Percentiles rank a stretch among this genome's conserved stretches.
These are phyloP conservation scores for Cylindrodendrum hubeiense DNA, from an alignment of 2,329 filamentous ascomycete species.

Conservation along the genomic window DNA sequence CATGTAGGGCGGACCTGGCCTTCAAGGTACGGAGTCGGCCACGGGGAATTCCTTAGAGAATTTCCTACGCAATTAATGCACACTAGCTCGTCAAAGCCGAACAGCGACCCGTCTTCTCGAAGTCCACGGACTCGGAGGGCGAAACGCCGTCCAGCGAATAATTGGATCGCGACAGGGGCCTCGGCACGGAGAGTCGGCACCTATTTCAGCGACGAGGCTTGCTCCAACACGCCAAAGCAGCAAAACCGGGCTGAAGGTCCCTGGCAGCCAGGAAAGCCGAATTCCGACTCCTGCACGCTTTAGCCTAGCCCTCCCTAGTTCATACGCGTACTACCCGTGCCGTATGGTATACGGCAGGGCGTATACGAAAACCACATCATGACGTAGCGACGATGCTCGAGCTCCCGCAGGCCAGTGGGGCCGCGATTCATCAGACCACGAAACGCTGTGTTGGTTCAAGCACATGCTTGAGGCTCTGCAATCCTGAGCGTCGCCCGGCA, in stretches of 20 bases:
- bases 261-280: slow-evolving; percentile 12
- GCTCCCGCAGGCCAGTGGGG: background rate
- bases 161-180: slow-evolving; percentile 21
- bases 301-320: background rate
- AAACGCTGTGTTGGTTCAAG: background rate
- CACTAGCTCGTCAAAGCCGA: background rate
- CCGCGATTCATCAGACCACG: background rate
- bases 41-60: background rate
- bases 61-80: background rate
- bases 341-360: slow-evolving; percentile 14
- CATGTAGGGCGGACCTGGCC: no score
- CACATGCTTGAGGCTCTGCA: slow-evolving; percentile 5
- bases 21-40: background rate
- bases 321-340: background rate
- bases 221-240: background rate
- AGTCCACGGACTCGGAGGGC: slow-evolving; percentile 31
- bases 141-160: slow-evolving; percentile 34
- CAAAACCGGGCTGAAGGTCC: slow-evolving; percentile 6
- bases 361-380: slow-evolving; percentile 24
- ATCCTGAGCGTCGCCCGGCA: background rate
- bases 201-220: slow-evolving; percentile 24
- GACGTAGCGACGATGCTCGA: slow-evolving; percentile 2
- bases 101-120: background rate
- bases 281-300: slow-evolving; percentile 7
- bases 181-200: slow-evolving; percentile 36